Conservation (phyloP, 1,139 yeast genomes). For the Candida albicans region DNA sequence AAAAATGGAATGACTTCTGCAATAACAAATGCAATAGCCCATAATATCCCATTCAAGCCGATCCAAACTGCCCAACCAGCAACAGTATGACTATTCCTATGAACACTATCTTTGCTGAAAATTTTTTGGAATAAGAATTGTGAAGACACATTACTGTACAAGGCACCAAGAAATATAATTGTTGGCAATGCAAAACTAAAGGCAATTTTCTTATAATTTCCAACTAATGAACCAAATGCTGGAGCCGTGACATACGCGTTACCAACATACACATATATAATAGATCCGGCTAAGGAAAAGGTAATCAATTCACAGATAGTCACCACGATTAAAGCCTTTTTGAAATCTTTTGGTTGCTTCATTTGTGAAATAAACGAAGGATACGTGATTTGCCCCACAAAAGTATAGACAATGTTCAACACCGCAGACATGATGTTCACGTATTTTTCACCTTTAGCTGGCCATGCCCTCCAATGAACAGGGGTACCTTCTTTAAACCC, state of each 20-base stretch:
- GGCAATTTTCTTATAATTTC: constrained; percentile 50
- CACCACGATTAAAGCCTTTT: constrained; percentile 54
- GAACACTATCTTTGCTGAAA: constrained; percentile 42
- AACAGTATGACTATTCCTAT: constrained; percentile 48
- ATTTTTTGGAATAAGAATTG: constrained; percentile 49
- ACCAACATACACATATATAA: constrained; percentile 60
- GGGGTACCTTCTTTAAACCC: constrained; percentile 34
- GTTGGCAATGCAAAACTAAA: constrained; percentile 66
- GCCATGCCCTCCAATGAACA: constrained; percentile 49
- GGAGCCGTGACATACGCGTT: constrained; percentile 56
- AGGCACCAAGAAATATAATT: constrained; percentile 53
- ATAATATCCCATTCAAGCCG: constrained; percentile 39
- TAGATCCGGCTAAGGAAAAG: constrained; percentile 54
- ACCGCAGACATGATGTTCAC: constrained; percentile 58
- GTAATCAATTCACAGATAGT: constrained; percentile 50
- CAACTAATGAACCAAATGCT: constrained; percentile 54
- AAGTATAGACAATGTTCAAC: constrained; percentile 59
- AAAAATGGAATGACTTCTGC: constrained; percentile 68
- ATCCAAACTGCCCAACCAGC: constrained; percentile 57
- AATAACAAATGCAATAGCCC: constrained; percentile 57
- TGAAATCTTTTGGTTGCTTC: constrained; percentile 58
- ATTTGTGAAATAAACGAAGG: constrained; percentile 64
- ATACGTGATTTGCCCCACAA: constrained; percentile 63
- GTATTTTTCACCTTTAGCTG: constrained; percentile 49
- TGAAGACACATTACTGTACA: constrained; percentile 55